Percentiles rank a stretch among this genome's conserved stretches.
Evolutionary conservation across 495 filamentous ascomycete genomes (phyloP).

Genomic region (Neurospora sublineolata): DNA sequence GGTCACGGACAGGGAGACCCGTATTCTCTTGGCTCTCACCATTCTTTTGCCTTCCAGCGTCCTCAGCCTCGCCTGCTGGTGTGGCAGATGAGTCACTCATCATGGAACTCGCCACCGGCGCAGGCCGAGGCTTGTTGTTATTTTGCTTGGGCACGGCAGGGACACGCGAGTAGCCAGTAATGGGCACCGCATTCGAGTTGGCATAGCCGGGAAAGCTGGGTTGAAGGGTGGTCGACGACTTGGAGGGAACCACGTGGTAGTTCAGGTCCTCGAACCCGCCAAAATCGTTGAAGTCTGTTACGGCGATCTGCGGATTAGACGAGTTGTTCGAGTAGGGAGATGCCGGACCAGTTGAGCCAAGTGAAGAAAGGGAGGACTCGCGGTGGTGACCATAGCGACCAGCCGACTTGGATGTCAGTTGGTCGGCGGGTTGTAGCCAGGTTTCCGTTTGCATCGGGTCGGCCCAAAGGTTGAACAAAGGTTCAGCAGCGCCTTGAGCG

Average conservation of each 20-base stretch:
- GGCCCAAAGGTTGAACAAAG: slow-evolving; percentile 9
- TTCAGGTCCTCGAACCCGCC: slow-evolving; percentile 26
- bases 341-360: slow-evolving; percentile 42
- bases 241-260: slow-evolving; percentile 25
- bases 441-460: slow-evolving; percentile 35
- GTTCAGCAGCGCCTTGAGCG: slow-evolving; percentile 1
- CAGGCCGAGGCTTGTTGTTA: slow-evolving; percentile 29
- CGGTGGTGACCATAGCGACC: slow-evolving; percentile 38
- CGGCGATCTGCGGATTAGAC: slow-evolving; percentile 41
- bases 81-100: slow-evolving; percentile 45
- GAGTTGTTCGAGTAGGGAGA: slow-evolving; percentile 43
- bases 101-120: slow-evolving; percentile 39
- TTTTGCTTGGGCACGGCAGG: slow-evolving; percentile 22
- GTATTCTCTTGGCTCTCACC: slow-evolving; percentile 30
- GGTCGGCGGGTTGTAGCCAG: slow-evolving; percentile 25
- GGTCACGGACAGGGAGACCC: slow-evolving; percentile 41
- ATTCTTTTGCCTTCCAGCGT: slow-evolving; percentile 34
- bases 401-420: slow-evolving; percentile 29
- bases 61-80: slow-evolving; percentile 36
- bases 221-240: slow-evolving; percentile 28
- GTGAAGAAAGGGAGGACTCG: slow-evolving; percentile 43
- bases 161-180: slow-evolving; percentile 17
- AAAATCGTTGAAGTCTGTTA: slow-evolving; percentile 33
- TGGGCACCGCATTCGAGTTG: slow-evolving; percentile 7
- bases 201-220: slow-evolving; percentile 18